Evolutionary conservation across 1,139 yeast genomes (phyloP).

Genomic region (Pichia sp.): DNA sequence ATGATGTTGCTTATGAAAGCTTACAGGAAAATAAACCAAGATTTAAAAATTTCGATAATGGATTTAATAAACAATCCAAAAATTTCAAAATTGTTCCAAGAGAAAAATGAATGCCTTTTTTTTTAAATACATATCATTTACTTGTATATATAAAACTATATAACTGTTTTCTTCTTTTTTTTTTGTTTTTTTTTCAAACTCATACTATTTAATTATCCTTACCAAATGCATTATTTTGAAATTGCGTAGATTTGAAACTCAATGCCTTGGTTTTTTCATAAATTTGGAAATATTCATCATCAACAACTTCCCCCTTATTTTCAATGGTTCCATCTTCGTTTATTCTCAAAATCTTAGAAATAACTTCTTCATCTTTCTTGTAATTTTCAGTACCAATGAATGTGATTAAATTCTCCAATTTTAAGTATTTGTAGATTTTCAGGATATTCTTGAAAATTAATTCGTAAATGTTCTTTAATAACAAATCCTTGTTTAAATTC

Average conservation of each 20-base stretch:
- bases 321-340: conserved; percentile 7
- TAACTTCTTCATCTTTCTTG: conserved; percentile 4
- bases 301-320: conserved; percentile 39
- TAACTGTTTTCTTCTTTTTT: too few species aligned
- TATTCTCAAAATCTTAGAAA: conserved; percentile 9
- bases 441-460: conserved; percentile 22
- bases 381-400: conserved; percentile 14
- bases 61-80: conserved; percentile 26
- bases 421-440: conserved; percentile 22
- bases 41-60: conserved; percentile 24
- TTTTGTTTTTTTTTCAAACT: neutral
- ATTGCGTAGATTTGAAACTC: conserved; percentile 50
- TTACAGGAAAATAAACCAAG: conserved; percentile 23
- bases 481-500: conserved; percentile 23
- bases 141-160: conserved; percentile 3
- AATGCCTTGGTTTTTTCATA: conserved; percentile 56
- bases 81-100: conserved; percentile 30
- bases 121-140: neutral
- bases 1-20: conserved; percentile 15
- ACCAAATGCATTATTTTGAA: conserved; percentile 35
- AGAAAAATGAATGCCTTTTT: conserved; percentile 5
- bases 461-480: conserved; percentile 20
- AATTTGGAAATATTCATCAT: conserved; percentile 48
- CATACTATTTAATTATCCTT: conserved; percentile 8
- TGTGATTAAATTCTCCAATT: conserved; percentile 17